A percentile compares a stretch with the other conserved stretches of the same genome.
phyloP scores from a whole-genome alignment of 257 asterid genomes.

The Solanum pennellii region DNA sequence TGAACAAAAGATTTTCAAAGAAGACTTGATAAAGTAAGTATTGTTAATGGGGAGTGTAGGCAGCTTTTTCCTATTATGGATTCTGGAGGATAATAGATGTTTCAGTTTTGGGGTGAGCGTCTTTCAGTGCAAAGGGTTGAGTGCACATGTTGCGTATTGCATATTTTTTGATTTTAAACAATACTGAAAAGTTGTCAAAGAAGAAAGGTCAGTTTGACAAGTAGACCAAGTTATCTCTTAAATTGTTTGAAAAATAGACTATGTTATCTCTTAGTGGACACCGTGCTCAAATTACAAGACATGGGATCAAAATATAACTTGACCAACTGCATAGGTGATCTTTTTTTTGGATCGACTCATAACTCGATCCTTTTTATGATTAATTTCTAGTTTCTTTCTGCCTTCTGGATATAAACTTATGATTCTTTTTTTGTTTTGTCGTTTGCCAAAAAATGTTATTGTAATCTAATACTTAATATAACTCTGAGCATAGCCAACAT shows the following conservation, averaged over 20 bases:
- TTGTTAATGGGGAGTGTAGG: not conserved
- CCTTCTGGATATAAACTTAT: not conserved
- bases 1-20: not conserved
- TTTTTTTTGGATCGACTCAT: not conserved
- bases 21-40: not conserved
- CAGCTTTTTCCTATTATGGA: not conserved
- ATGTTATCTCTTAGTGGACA: not conserved
- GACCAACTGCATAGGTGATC: not conserved
- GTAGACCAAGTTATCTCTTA: not conserved
- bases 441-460: not conserved
- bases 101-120: not conserved
- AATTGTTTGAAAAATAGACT: not conserved
- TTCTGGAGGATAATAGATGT: not conserved
- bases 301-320: not conserved
- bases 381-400: not conserved
- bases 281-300: not conserved
- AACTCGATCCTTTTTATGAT: not conserved
- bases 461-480: not conserved
- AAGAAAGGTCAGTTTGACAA: not conserved
- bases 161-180: not conserved
- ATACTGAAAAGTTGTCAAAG: not conserved
- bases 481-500: not conserved
- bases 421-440: not conserved
- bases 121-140: not conserved
- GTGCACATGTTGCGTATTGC: not conserved